Evolutionary conservation across 306 rosid species (phyloP).

Genomic region (Cucurbita argyrosperma): DNA sequence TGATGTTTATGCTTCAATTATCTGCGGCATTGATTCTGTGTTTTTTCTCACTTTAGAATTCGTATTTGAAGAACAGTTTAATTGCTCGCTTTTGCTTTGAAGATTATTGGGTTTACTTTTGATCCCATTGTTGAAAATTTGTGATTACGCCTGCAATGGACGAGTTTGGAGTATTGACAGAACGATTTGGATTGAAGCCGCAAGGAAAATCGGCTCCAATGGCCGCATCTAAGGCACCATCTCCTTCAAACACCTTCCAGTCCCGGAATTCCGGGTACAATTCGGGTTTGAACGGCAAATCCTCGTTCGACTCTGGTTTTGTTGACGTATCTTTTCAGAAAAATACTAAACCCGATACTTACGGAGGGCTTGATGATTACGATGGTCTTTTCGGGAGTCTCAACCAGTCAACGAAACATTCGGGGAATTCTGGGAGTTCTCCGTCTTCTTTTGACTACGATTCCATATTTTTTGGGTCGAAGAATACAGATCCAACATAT

Average conservation of each 20-base stretch:
- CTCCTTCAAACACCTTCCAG: conserved; percentile 7
- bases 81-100: not conserved
- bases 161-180: conserved; percentile 77
- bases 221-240: conserved; percentile 45
- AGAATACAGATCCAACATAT: conserved; percentile 18
- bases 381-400: conserved; percentile 18
- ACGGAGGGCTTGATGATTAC: conserved; percentile 21
- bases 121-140: not conserved
- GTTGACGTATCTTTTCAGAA: conserved; percentile 16
- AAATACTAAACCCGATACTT: conserved; percentile 12
- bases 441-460: conserved; percentile 33
- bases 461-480: conserved; percentile 38
- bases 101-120: not conserved
- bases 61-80: not conserved
- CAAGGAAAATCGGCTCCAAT: conserved; percentile 86
- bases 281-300: conserved; percentile 18
- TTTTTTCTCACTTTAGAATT: not conserved
- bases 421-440: conserved; percentile 5
- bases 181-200: conserved; percentile 62
- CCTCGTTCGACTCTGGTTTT: conserved; percentile 22
- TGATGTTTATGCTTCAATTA: not conserved
- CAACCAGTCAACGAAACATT: conserved; percentile 12
- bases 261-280: conserved; percentile 16
- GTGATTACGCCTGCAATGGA: conserved; percentile 34
- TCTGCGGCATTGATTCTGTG: not conserved